Base-by-base conservation (phyloP, 495 filamentous ascomycete species). In the Podospora pseudocomata region DNA sequence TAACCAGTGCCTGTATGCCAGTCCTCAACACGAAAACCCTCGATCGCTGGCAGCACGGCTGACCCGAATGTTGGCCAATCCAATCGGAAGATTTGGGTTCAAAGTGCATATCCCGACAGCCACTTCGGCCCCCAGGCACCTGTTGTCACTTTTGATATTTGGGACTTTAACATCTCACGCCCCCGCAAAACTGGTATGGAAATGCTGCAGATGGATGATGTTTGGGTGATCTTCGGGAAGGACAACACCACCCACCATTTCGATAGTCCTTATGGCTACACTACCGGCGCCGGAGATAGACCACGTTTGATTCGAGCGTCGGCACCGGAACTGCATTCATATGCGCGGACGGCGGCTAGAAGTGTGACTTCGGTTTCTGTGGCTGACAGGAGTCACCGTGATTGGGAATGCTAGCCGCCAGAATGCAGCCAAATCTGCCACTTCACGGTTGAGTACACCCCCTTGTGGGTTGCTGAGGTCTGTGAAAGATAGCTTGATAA, bases 31-130 rank as follows among this genome's bases (percentile, higher is more conserved):
- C 2, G 55, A 18, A 20, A 26, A 6, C 0, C n/a, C 23, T 58
- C 55, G 55, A 58, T 58, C 23, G 55, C 55, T 26, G 55, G 55
- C 55, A 58, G 55, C 55, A 26, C 55, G 18, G 23, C 39, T 49
- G 39, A 49, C 39, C 39, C 39, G 55, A 26, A 4, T 20, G 7
- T 20, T 13, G 54, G 15, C 49, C 54, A 66, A 59, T 20, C 72
- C 73, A 74, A 74, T 74, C 73, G 73, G 73, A 74, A 70, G 64
- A 69, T 72, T 64, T 66, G n/a, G 39, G 13, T 28, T 58, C 66
- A 23, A 30, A 28, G 26, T 64, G 27, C 64, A 53, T 23, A 23
- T 60, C 30, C 61, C 44, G 65, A 20, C 28, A 70, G 71, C 66
- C 68, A 68, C 64, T 55, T 67, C 44, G 60, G 72, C 67, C 72